phyloP scores from a whole-genome alignment of 1,284 basidiomycete genomes.

The Trichosporon sp. region DNA sequence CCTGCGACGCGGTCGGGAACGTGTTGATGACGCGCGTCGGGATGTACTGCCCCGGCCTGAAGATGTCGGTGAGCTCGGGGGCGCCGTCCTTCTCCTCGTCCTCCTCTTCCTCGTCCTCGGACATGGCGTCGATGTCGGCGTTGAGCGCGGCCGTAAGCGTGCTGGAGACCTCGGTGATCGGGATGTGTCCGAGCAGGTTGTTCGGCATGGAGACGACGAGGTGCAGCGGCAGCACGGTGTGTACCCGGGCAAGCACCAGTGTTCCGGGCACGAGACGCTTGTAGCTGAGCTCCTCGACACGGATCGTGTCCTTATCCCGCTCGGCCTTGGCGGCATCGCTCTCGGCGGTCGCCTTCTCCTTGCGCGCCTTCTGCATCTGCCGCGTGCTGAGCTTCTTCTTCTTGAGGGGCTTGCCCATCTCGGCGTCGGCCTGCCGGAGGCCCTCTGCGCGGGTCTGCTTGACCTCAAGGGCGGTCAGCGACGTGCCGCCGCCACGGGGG shows the following conservation, averaged over 20 bases:
- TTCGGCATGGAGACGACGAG: slow-evolving; percentile 90
- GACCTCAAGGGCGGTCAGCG: slow-evolving; percentile 84
- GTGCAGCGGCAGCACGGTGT: slow-evolving; percentile 82
- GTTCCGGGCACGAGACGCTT: slow-evolving; percentile 85
- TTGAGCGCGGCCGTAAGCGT: slow-evolving; percentile 66
- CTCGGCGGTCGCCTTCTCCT: slow-evolving; percentile 50
- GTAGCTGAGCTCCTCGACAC: slow-evolving; percentile 85
- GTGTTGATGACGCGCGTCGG: slow-evolving; percentile 63
- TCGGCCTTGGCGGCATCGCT: slow-evolving; percentile 52
- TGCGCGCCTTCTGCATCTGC: slow-evolving; percentile 50
- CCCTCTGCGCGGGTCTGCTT: slow-evolving; percentile 81
- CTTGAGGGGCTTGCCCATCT: slow-evolving; percentile 50
- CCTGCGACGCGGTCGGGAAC: slow-evolving; percentile 43
- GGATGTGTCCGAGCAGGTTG: slow-evolving; percentile 90
- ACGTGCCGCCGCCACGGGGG: slow-evolving; percentile 72
- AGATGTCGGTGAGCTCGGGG: slow-evolving; percentile 71
- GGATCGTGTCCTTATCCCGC: slow-evolving; percentile 46
- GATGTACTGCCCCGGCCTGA: slow-evolving; percentile 79
- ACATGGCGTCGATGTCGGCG: slow-evolving; percentile 40
- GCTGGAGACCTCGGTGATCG: slow-evolving; percentile 88
- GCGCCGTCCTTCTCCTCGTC: slow-evolving; percentile 53
- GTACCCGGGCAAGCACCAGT: slow-evolving; percentile 79
- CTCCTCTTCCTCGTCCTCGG: slow-evolving; percentile 50
- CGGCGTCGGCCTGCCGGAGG: slow-evolving; percentile 72
- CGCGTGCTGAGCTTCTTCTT: slow-evolving; percentile 34